Base-by-base conservation (phyloP, 2,329 filamentous ascomycete genomes). In the Colletotrichum horii region DNA sequence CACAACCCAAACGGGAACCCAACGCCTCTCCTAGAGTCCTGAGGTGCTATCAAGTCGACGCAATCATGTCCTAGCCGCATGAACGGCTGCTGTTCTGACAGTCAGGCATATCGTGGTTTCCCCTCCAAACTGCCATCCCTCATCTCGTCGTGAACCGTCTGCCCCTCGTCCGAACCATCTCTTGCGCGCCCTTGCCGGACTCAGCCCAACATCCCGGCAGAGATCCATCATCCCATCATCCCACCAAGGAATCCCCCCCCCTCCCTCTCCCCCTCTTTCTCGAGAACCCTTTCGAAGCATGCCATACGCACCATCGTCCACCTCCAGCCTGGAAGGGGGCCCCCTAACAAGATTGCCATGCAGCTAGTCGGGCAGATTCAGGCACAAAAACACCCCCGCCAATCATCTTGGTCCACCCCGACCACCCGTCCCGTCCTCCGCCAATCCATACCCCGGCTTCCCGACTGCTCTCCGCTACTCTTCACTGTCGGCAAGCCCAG, bases 341-440 rank as follows among this genome's bases (percentile, higher is more conserved):
- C 62, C 24, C 64, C 64, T 52, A 52, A 52, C 58, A 62, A 76
- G 74, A 76, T 76, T 76, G 70, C 70, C 74, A 65, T 74, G 74
- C 74, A 71, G 70, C 74, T 76, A 76, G 74, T 76, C 74, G 74
- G 74, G 74, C 74, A 76, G 65, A 76, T 73, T 76, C 74, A 76
- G 74, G 74, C 74, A 76, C 74, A 74, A 76, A 73, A 69, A 22
- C 64, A 34, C 64, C 58, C 19, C 38, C 56, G 22, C 74, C 74
- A 76, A 76, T 74, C 74, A 74, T 22, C 9, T 26, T 28, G 64
- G 24, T 26, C 70, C 70, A 58, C 36, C 58, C n/a, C n/a, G 36
- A 74, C 74, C 70, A n/a, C 70, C 56, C 24, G 62, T 60, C 70
- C 28, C 61, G 43, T 69, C 70, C n/a, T 43, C 58, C 62, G 64